Evolutionary conservation across 345 rosid genomes (phyloP), one percentile per base, ranked within the genome.

Genomic region (Sisymbrium altissimum): DNA sequence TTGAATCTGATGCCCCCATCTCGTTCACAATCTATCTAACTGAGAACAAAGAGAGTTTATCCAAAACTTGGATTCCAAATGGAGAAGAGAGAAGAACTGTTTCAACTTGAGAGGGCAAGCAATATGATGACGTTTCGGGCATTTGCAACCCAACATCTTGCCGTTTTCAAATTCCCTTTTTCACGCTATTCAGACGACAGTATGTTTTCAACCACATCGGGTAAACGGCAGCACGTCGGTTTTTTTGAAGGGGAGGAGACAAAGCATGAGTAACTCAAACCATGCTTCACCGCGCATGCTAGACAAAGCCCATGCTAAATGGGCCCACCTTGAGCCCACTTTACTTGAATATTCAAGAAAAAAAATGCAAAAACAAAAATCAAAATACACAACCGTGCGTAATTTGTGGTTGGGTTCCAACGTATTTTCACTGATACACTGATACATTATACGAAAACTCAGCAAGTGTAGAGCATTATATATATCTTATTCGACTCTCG

Each of bases 1-100:
- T 44, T 36, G 75, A 70, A 55, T 76, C 80, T 38, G 75, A 76
- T 54, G 80, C 80, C 30, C 80, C 75, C 80, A 73, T 73, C 2
- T 50, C 4, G 9, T 46, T 27, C 49, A 5, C 48, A n/a, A n/a
- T n/a, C n/a, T n/a, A n/a, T n/a, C n/a, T n/a, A n/a, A n/a, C n/a
- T n/a, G n/a, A n/a, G n/a, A n/a, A n/a, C n/a, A n/a, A n/a, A n/a
- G n/a, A n/a, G 25, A 3, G 32, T 9, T 4, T 15, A 29, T n/a
- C 18, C 43, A 0, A 15, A 43, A 25, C n/a, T 41, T 7, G 6
- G 4, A n/a, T n/a, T n/a, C n/a, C n/a, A n/a, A n/a, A n/a, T n/a
- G n/a, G n/a, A n/a, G n/a, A n/a, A n/a, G 25, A 23, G 25, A 23
- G 46, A 36, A 21, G 19, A 35, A 30, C 29, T 27, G 25, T 23